A percentile compares a stretch with the other conserved stretches of the same genome.
Conservation (phyloP, 768 basidiomycete species). For the Pleurotus djamor region DNA sequence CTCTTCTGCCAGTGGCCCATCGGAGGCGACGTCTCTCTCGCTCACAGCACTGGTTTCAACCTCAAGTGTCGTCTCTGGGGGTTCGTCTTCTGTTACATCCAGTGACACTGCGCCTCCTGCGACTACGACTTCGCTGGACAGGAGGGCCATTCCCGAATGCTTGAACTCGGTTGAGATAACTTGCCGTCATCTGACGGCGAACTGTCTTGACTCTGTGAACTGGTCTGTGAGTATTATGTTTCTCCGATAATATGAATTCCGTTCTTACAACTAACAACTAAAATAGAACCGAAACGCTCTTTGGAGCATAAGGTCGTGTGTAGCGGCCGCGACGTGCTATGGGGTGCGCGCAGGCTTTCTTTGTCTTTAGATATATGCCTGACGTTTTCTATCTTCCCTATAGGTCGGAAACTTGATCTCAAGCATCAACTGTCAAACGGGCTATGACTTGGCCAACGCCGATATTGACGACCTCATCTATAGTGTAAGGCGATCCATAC, state of each 20-base stretch:
- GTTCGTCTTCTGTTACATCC: not conserved
- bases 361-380: not conserved
- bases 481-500: not conserved
- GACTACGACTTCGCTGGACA: constrained; percentile 2
- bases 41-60: too few species aligned
- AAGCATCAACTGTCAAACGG: constrained; percentile 13
- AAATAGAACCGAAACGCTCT: constrained; percentile 8
- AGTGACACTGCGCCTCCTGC: not conserved
- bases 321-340: constrained; percentile 16
- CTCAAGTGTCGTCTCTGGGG: too few species aligned
- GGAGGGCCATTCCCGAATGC: constrained; percentile 9
- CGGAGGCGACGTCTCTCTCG: too few species aligned
- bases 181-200: constrained; percentile 9
- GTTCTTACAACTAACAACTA: not conserved
- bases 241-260: too few species aligned
- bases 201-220: constrained; percentile 8
- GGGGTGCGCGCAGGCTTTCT: constrained; percentile 1
- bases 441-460: constrained; percentile 2
- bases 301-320: constrained; percentile 11
- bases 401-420: constrained; percentile 13
- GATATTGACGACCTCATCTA: constrained; percentile 9
- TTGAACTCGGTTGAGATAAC: constrained; percentile 10
- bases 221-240: not conserved
- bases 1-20: too few species aligned
- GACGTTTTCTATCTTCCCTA: not conserved